Evolutionary conservation across 208 protist genomes (phyloP), one percentile per base, ranked within the genome.

Genomic region (Herpetomonas samuelpessoai): DNA sequence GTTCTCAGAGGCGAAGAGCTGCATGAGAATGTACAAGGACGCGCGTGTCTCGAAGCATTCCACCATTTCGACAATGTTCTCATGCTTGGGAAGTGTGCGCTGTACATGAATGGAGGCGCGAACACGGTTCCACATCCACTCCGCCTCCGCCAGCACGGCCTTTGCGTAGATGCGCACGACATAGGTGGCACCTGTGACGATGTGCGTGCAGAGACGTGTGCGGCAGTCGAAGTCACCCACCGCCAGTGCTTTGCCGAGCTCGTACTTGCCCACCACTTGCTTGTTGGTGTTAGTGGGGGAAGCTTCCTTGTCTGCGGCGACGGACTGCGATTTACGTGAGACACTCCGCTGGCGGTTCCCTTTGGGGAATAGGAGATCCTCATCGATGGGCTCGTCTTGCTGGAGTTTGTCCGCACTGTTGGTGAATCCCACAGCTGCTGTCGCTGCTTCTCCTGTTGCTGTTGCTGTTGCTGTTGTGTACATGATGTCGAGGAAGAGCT

Each of bases 11-110:
- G 70, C 65, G 61, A 93, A 91, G 3, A 86, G 52, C 22, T 88
- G 76, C 89, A 95, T 95, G 22, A 95, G 56, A 54, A 95, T 91
- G 77, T 95, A 95, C 19, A 95, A 46, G 1, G 77, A 86, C 0
- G 76, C 73, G 47, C 76, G 62, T 10, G 89, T 88, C 68, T 95
- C 89, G 45, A 92, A 95, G 61, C 83, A 92, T 65, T 95, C 85
- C 2, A 86, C 65, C 70, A 87, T 95, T 65, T 95, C 89, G 62
- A 93, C 71, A 24, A 93, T 74, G 62, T 92, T 84, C 31, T 81
- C 71, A 64, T 91, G 79, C 38, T 88, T 88, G 22, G 86, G 86
- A 1, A 95, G 67, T 44, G 81, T 85, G 28, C 89, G 77, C 70
- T 83, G 82, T 10, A 95, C 85, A 22, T 90, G 81, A 57, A 95